Conservation (phyloP, 495 filamentous ascomycete species). For the Hyaloscypha hepaticicola region DNA sequence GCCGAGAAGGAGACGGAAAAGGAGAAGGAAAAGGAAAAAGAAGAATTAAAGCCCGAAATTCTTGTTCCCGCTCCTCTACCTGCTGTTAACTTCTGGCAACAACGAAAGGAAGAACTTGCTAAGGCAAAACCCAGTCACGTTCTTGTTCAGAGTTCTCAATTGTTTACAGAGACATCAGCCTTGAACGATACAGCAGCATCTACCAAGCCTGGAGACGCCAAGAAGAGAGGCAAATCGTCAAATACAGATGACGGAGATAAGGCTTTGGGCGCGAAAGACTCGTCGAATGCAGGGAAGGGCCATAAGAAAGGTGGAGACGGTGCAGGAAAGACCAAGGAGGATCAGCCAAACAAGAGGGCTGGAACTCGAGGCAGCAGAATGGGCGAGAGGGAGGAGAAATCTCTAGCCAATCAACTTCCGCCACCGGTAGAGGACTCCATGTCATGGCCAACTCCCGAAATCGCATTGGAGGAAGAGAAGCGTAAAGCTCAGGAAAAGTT, state of each 20-base stretch:
- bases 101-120: slow-evolving; percentile 68
- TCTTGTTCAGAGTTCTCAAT: slow-evolving; percentile 12
- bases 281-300: slow-evolving; percentile 38
- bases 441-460: slow-evolving; percentile 89
- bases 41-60: slow-evolving; percentile 53
- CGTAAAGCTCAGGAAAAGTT: slow-evolving; percentile 61
- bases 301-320: slow-evolving; percentile 52
- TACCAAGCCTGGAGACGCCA: slow-evolving; percentile 23
- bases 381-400: slow-evolving; percentile 50
- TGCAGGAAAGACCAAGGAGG: slow-evolving; percentile 43
- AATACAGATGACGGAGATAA: slow-evolving; percentile 31
- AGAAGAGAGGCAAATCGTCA: slow-evolving; percentile 35
- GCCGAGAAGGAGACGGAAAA: slow-evolving; percentile 31
- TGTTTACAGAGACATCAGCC: background rate
- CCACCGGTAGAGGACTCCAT: slow-evolving; percentile 70
- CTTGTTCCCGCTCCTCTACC: slow-evolving; percentile 81
- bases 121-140: slow-evolving; percentile 56
- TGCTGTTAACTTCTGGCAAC: slow-evolving; percentile 80
- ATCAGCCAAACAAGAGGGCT: slow-evolving; percentile 40
- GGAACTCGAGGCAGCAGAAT: slow-evolving; percentile 47
- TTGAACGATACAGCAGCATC: slow-evolving; percentile 1
- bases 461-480: slow-evolving; percentile 69
- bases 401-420: slow-evolving; percentile 39
- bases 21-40: slow-evolving; percentile 47
- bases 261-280: slow-evolving; percentile 22